Percentiles rank a stretch among this genome's conserved stretches.
Evolutionary conservation across 2,329 filamentous ascomycete genomes (phyloP).

Genomic region (Fusarium coicis): DNA sequence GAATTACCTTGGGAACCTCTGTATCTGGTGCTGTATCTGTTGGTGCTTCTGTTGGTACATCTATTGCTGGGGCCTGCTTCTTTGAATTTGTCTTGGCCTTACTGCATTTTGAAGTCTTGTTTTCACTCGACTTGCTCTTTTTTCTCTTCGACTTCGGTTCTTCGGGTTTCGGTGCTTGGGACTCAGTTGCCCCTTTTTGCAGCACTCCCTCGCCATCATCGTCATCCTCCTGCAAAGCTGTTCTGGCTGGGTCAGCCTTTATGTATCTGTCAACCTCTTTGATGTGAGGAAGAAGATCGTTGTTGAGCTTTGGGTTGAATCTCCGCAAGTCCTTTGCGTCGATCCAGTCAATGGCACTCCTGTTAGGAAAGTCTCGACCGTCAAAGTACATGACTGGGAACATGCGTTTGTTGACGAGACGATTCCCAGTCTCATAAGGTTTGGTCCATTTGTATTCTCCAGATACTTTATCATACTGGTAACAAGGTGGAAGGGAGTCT

Average conservation of each 20-base stretch:
- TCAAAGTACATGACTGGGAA: conserved; percentile 40
- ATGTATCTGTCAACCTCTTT: conserved; percentile 5
- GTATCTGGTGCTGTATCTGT: neutral
- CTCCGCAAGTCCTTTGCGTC: conserved; percentile 20
- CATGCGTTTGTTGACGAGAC: conserved; percentile 14
- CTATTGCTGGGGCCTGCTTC: neutral
- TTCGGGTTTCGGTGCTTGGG: neutral
- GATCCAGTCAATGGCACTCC: conserved; percentile 36
- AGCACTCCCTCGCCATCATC: neutral
- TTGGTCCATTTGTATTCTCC: conserved; percentile 11
- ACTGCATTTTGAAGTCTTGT: neutral
- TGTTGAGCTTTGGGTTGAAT: conserved; percentile 3
- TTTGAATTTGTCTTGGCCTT: neutral
- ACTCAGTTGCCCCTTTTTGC: neutral
- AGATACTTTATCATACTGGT: neutral
- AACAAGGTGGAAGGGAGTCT: neutral
- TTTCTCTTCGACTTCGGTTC: neutral
- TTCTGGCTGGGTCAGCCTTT: neutral
- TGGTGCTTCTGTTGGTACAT: too few species aligned
- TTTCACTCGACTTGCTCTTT: neutral
- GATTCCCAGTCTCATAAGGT: conserved; percentile 15
- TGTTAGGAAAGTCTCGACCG: conserved; percentile 25
- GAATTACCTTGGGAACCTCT: neutral
- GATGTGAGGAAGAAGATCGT: conserved; percentile 5
- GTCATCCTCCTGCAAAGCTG: neutral